Conservation (phyloP, 768 basidiomycete genomes). For the Leucosporidium yakuticum region DNA sequence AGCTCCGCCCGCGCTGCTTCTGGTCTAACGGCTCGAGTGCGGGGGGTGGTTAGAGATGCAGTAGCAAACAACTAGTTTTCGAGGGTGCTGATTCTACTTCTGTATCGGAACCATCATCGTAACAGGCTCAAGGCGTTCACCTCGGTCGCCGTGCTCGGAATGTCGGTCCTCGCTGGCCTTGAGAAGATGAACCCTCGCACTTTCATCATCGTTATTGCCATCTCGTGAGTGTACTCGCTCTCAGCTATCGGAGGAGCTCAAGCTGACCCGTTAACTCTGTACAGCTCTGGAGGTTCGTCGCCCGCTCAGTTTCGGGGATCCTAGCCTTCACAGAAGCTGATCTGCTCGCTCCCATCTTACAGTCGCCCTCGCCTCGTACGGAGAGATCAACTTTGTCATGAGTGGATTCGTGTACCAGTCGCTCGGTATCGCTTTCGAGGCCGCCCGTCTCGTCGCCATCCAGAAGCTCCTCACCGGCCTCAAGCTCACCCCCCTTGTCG, state of each 20-base stretch:
- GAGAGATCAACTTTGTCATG: slow-evolving; percentile 78
- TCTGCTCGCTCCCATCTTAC: slow-evolving; percentile 2
- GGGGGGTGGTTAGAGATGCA: no score
- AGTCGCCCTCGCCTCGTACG: slow-evolving; percentile 76
- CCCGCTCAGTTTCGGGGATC: neutral
- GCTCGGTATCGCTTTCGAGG: slow-evolving; percentile 83
- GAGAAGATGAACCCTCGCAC: slow-evolving; percentile 64
- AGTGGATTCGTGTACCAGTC: slow-evolving; percentile 83
- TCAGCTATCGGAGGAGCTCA: no score
- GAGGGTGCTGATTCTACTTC: slow-evolving; percentile 1
- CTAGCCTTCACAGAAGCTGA: neutral
- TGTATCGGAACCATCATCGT: neutral
- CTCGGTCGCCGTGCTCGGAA: slow-evolving; percentile 50
- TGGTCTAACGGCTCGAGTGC: neutral
- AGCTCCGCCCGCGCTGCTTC: slow-evolving; percentile 25
- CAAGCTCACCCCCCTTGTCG: slow-evolving; percentile 96
- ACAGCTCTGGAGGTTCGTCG: slow-evolving; percentile 2
- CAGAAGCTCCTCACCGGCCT: slow-evolving; percentile 87
- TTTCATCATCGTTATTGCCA: slow-evolving; percentile 77
- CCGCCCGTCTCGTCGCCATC: slow-evolving; percentile 90
- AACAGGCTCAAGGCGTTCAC: slow-evolving; percentile 66
- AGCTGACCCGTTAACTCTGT: no score
- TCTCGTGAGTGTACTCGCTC: slow-evolving; percentile 61
- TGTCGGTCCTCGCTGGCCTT: slow-evolving; percentile 84
- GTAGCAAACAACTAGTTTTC: neutral